phyloP scores from a whole-genome alignment of 2,329 filamentous ascomycete genomes.

The Alternaria consortialis region DNA sequence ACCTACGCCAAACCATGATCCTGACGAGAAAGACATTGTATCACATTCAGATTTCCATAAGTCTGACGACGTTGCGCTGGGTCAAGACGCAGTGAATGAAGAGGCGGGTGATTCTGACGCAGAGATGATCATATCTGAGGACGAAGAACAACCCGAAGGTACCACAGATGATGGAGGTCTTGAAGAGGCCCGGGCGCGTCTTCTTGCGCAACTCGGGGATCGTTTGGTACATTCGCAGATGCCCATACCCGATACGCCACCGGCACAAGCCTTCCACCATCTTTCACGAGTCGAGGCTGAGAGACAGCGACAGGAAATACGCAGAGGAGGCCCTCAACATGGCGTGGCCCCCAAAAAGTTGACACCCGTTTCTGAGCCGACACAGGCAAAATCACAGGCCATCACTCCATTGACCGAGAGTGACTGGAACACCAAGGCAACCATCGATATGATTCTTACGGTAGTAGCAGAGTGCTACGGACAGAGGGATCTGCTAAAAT shows the following conservation, averaged over 20 bases:
- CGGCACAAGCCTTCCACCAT: background rate
- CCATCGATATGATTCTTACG: slow-evolving; percentile 90
- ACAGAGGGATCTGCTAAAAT: slow-evolving; percentile 83
- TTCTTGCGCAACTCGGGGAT: slow-evolving; percentile 55
- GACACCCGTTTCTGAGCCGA: background rate
- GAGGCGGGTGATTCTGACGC: slow-evolving; percentile 20
- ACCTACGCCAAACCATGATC: background rate
- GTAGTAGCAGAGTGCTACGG: slow-evolving; percentile 89
- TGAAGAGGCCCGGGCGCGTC: slow-evolving; percentile 60
- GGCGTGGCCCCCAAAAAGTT: background rate
- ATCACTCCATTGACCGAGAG: slow-evolving; percentile 49
- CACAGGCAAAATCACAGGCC: background rate
- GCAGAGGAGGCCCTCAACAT: slow-evolving; percentile 10
- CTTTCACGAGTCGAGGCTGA: slow-evolving; percentile 35
- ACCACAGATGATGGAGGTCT: slow-evolving; percentile 46
- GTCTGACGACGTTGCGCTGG: background rate
- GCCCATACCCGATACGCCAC: slow-evolving; percentile 7
- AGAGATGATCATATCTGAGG: slow-evolving; percentile 35
- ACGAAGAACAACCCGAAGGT: slow-evolving; percentile 22
- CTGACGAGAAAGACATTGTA: slow-evolving; percentile 1
- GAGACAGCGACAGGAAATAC: slow-evolving; percentile 29
- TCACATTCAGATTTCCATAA: background rate
- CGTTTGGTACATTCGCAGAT: slow-evolving; percentile 35
- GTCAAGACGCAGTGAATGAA: slow-evolving; percentile 1
- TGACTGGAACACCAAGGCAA: slow-evolving; percentile 64